Conservation (phyloP, 176 grass and related monocot genomes). For the Hsuehochloa calcarea region DNA sequence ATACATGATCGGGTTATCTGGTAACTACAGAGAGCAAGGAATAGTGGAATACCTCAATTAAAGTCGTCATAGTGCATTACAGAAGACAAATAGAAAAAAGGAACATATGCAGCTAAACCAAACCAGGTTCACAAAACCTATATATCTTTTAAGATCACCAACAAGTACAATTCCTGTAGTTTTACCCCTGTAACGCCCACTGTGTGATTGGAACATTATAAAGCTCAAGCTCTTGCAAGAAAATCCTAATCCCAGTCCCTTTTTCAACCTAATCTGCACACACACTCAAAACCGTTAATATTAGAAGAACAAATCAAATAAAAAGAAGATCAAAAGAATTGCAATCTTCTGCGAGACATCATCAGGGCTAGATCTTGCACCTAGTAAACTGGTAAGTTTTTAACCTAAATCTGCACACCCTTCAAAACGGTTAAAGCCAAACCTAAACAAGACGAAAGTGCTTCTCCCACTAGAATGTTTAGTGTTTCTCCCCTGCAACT, state of each 20-base stretch:
- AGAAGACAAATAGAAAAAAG: constrained; percentile 31
- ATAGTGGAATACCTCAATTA: constrained; percentile 59
- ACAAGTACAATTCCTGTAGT: constrained; percentile 35
- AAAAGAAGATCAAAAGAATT: neutral
- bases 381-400: constrained; percentile 18
- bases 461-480: constrained; percentile 33
- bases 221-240: constrained; percentile 33
- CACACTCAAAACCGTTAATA: constrained; percentile 41
- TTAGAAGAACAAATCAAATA: constrained; percentile 28
- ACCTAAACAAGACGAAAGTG: neutral
- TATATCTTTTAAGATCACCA: constrained; percentile 39
- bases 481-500: constrained; percentile 51
- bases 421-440: constrained; percentile 28
- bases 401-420: constrained; percentile 41
- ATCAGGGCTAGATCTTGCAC: constrained; percentile 16
- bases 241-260: constrained; percentile 38
- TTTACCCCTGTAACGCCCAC: constrained; percentile 35
- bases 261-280: constrained; percentile 66
- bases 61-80: constrained; percentile 38
- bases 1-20: constrained; percentile 13
- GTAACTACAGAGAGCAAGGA: constrained; percentile 35
- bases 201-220: constrained; percentile 41
- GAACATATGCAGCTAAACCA: constrained; percentile 38
- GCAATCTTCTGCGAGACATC: constrained; percentile 12
- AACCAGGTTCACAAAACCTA: constrained; percentile 33